Evolutionary conservation across 805 yeast genomes (phyloP), one percentile per base, ranked within the genome.

Genomic region (Saccharomycopsis sp.): DNA sequence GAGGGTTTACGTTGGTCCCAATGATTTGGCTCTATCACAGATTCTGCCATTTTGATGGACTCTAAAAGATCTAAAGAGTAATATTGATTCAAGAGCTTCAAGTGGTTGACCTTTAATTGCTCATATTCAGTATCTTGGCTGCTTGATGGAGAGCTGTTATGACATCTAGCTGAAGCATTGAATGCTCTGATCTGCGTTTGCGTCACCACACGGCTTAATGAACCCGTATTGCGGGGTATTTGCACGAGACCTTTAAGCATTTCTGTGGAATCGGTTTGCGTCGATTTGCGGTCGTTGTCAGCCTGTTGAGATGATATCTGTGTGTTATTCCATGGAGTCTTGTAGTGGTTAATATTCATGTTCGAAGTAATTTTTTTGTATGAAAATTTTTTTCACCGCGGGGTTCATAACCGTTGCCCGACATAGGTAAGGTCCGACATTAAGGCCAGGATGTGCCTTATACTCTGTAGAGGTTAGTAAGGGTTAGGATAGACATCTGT

Each of bases 51-150:
- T 65, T 87, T 77, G 64, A 94, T 89, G 56, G 96, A 82, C 68
- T 89, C 88, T 62, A 93, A 80, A 55, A 92, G 78, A 59, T 85
- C 87, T 35, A 91, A 89, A 7, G 93, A 83, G 71, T 93, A 93
- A 75, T 85, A 93, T 68, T 90, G 83, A 53, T 82, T 71, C 64
- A 92, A 66, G 49, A 71, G 64, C 25, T 70, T 69, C 47, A 73
- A 65, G 61, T 73, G 73, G 47, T 69, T 55, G 24, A 60, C 58
- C 47, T 69, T 65, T 35, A 47, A 22, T 42, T 50, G 58, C 35
- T 44, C 49, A 44, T 44, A 29, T 12, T 29, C 38, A 12, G 9
- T 29, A 12, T 29, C 38, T 29, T 5, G 38, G 38, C 9, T 29
- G 38, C 38, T 12, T 29, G 38, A 29, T 5, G 38, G 12, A 5